These are phyloP conservation scores for Golubevia sp. DNA, from an alignment of 1,284 basidiomycete genomes.

Conservation along the genomic window DNA sequence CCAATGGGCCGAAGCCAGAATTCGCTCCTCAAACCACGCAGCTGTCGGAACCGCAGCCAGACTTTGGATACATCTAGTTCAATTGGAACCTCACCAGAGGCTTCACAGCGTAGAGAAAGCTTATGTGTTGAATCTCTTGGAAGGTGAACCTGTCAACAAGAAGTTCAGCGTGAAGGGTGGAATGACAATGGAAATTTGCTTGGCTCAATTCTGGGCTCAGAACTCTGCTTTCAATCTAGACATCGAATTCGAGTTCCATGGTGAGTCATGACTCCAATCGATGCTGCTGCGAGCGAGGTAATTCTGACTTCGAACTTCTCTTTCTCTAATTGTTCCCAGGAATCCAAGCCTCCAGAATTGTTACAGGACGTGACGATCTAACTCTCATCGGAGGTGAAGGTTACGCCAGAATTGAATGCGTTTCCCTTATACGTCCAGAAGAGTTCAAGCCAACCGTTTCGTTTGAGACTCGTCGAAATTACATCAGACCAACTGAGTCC, in stretches of 20 bases:
- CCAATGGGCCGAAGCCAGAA: constrained; percentile 58
- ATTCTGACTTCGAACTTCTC: not conserved
- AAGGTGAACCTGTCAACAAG: constrained; percentile 57
- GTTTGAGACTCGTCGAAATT: constrained; percentile 54
- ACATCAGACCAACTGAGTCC: constrained; percentile 44
- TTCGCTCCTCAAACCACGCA: constrained; percentile 49
- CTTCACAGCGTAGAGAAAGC: constrained; percentile 53
- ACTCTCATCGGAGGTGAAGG: constrained; percentile 56
- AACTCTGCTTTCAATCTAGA: constrained; percentile 54
- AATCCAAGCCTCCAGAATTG: constrained; percentile 28
- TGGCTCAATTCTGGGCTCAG: constrained; percentile 60
- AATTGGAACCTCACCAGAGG: constrained; percentile 52
- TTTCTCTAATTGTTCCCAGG: not conserved
- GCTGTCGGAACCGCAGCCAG: constrained; percentile 43
- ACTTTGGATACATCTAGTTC: constrained; percentile 61
- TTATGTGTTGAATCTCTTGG: constrained; percentile 48
- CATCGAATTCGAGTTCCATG: constrained; percentile 60
- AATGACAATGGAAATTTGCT: constrained; percentile 58
- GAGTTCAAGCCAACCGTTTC: constrained; percentile 49
- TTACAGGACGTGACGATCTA: constrained; percentile 40
- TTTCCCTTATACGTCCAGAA: constrained; percentile 50
- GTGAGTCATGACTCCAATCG: constrained; percentile 13
- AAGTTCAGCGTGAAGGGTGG: constrained; percentile 55
- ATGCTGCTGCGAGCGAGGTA: no score
- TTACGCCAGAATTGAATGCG: constrained; percentile 44